A percentile compares a stretch with the other conserved stretches of the same genome.
phyloP scores from a whole-genome alignment of 495 filamentous ascomycete genomes.

The Aspergillus baeticus region DNA sequence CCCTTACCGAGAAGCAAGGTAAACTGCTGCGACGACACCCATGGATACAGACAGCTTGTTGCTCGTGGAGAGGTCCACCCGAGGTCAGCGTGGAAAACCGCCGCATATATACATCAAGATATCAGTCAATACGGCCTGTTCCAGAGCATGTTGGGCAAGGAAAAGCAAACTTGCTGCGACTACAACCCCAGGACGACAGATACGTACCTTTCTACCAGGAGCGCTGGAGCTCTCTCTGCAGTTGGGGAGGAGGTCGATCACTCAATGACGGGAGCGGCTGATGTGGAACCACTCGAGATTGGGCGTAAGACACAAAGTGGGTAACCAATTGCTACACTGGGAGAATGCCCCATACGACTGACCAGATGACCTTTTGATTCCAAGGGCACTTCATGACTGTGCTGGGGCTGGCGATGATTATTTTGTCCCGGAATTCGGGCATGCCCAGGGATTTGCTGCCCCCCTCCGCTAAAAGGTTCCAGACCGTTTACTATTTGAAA shows the following conservation, averaged over 20 bases:
- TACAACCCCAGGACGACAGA: neutral
- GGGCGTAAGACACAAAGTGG: conserved; percentile 15
- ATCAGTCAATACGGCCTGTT: neutral
- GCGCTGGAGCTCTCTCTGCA: neutral
- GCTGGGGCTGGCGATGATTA: conserved; percentile 10
- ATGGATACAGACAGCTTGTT: neutral
- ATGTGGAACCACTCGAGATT: conserved; percentile 24
- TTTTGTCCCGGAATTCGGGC: neutral
- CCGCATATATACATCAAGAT: neutral
- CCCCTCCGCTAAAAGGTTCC: neutral
- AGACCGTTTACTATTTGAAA: neutral
- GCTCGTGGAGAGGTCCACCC: neutral
- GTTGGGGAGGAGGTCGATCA: conserved; percentile 12
- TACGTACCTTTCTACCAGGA: neutral
- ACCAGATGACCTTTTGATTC: conserved; percentile 25
- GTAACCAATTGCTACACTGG: conserved; percentile 10
- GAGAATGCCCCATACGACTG: conserved; percentile 16
- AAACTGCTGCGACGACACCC: neutral
- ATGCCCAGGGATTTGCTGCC: neutral
- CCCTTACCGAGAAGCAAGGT: conserved; percentile 18
- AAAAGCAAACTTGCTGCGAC: neutral
- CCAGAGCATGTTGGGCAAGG: neutral
- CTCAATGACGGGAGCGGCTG: conserved; percentile 21
- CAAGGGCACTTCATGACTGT: conserved; percentile 17
- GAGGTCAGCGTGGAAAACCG: neutral